Base-by-base conservation (phyloP, 345 rosid species). In the Schrenkiella parvula region DNA sequence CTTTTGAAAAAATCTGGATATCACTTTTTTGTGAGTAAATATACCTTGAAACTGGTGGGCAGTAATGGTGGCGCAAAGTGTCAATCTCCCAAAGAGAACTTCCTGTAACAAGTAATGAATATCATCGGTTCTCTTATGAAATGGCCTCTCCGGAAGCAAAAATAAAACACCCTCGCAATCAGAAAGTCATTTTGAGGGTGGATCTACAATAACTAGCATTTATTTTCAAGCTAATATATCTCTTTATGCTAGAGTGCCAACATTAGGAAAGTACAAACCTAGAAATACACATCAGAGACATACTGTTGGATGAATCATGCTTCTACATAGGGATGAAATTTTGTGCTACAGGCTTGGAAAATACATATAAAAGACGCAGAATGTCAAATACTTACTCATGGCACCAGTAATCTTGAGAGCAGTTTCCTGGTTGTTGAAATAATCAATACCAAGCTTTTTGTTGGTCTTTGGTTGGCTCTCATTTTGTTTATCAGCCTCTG, bases 11-110 rank as follows among this genome's bases (percentile, higher is more conserved):
- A n/a, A n/a, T n/a, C n/a, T n/a, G 17, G 38, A 8, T 34, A 25
- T 32, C 2, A 62, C 8, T 17, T 28, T 57, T 29, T n/a, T 35
- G 23, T 28, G 32, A 64, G 34, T 44, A 41, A n/a, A 35, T 35
- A 64, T 75, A 91, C 97, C 99, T 89, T 63, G 99, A 95, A 76
- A 91, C 96, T 10, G 96, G 89, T 6, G 97, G 96, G 62, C 97
- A 95, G 80, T 95, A 89, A 75, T 91, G 96, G 80, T 88, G 92
- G 13, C 89, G 89, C 44, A 95, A 86, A 22, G 83, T 72, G 66
- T 95, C 95, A 4, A 95, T 85, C 81, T 95, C 99, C 97, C 96
- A 95, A 3, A 95, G 89, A 7, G 99, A 95, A 77, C 97, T 95
- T 73, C 81, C 99, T 95, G 89, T 72, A 64, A 66, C 41, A 66